Percentiles rank a stretch among this genome's conserved stretches.
Conservation (phyloP, 208 protist species). For the Novymonas esmeraldas region DNA sequence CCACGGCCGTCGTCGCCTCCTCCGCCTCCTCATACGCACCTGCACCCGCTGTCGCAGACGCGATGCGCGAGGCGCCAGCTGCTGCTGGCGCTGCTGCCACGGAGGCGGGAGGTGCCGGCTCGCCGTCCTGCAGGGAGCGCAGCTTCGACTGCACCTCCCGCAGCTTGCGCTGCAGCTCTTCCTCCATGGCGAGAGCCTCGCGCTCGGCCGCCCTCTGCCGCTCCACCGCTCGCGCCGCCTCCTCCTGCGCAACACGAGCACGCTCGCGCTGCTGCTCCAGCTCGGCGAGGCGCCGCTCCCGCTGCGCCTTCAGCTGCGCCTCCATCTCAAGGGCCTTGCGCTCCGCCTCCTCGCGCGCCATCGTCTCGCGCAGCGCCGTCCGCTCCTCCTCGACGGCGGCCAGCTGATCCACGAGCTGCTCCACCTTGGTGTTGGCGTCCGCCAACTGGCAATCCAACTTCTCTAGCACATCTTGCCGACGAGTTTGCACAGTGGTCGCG, state of each 20-base stretch:
- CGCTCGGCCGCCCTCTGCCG: slow-evolving; percentile 67
- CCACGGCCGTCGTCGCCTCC: background rate
- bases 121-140: slow-evolving; percentile 23
- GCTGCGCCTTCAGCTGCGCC: slow-evolving; percentile 58
- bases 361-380: slow-evolving; percentile 27
- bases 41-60: background rate
- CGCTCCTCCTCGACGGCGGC: slow-evolving; percentile 22
- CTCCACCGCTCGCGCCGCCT: slow-evolving; percentile 59
- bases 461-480: slow-evolving; percentile 31
- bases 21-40: too few relatives aligned
- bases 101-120: background rate
- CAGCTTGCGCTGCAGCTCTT: slow-evolving; percentile 65
- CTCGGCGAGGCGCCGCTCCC: slow-evolving; percentile 48
- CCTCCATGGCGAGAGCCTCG: slow-evolving; percentile 60
- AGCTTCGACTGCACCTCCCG: slow-evolving; percentile 55
- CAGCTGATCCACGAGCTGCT: slow-evolving; percentile 27
- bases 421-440: slow-evolving; percentile 31
- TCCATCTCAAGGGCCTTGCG: slow-evolving; percentile 58
- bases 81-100: background rate
- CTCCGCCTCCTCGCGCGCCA: slow-evolving; percentile 43
- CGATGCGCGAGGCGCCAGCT: too few relatives aligned
- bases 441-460: slow-evolving; percentile 30
- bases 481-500: slow-evolving; percentile 20
- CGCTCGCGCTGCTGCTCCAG: slow-evolving; percentile 68
- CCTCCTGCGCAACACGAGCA: slow-evolving; percentile 59